Base-by-base conservation (phyloP, 345 rosid genomes). In the Boechera retrofracta region DNA sequence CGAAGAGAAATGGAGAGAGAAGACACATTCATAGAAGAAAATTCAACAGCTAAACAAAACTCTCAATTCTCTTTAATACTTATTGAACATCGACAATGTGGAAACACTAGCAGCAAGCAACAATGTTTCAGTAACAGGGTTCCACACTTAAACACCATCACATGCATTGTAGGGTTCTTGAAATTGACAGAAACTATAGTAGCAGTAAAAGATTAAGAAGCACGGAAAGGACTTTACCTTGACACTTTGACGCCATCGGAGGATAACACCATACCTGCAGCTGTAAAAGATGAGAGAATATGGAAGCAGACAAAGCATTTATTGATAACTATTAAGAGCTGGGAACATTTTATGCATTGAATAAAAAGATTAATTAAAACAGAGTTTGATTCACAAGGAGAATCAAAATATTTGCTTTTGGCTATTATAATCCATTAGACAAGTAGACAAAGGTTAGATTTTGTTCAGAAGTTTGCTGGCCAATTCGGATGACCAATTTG, bases 401-500 rank as follows among this genome's bases (percentile, higher is more conserved):
- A 73, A 39, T 58, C 65, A 39, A 57, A 69, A 81, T 32, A 74
- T 59, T 79, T 59, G 73, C 53, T 76, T 79, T 79, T 79, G 69
- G 78, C 84, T 81, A 83, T 82, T 78, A 72, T 77, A 57, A 73
- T 80, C 83, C 82, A 80, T 84, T 78, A 78, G 81, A 81, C 59
- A 82, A 55, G 53, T 44, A 65, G 41, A 68, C 61, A 11, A 59
- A 69, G 83, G 86, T 84, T 78, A 80, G 88, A 64, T 65, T 68
- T 47, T 55, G 47, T 86, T 90, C 86, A 92, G 88, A 92, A 94
- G 85, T 86, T 94, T 56, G 92, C 52, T 48, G 97, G 83, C 98
- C 98, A 94, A 72, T 87, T 94, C 80, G 86, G 89, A 83, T 90
- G 96, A 70, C 98, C 92, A 85, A 89, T 76, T 75, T 87, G 98